phyloP scores from a whole-genome alignment of 2,329 filamentous ascomycete species.

The Paracorniculantispora psalliotae region DNA sequence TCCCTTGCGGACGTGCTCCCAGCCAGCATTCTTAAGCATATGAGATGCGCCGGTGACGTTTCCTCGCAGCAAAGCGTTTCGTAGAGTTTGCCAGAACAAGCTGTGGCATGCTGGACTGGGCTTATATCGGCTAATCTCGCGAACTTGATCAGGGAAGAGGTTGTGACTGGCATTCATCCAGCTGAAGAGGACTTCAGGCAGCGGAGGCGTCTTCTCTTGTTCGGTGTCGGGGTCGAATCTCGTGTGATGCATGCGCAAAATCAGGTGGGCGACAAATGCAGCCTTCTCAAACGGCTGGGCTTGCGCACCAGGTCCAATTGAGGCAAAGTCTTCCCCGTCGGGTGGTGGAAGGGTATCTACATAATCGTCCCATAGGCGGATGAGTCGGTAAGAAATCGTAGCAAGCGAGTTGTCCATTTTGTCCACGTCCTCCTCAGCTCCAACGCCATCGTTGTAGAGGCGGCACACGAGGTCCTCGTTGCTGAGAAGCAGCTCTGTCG shows the following conservation, averaged over 20 bases:
- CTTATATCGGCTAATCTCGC: slow-evolving; percentile 56
- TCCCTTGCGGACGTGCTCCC: slow-evolving; percentile 69
- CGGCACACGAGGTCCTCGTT: slow-evolving; percentile 67
- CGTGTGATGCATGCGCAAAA: slow-evolving; percentile 74
- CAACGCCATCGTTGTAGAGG: slow-evolving; percentile 60
- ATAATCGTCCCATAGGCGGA: slow-evolving; percentile 52
- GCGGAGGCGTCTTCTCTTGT: slow-evolving; percentile 43
- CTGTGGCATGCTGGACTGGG: slow-evolving; percentile 72
- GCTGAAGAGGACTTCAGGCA: slow-evolving; percentile 74
- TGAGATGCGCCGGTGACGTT: slow-evolving; percentile 62
- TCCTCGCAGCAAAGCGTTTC: slow-evolving; percentile 68
- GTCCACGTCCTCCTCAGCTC: slow-evolving; percentile 49
- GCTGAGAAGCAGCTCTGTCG: slow-evolving; percentile 64
- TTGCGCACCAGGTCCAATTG: slow-evolving; percentile 60
- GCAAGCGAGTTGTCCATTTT: slow-evolving; percentile 53
- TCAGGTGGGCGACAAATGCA: slow-evolving; percentile 68
- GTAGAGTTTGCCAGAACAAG: slow-evolving; percentile 83
- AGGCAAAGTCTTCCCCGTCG: slow-evolving; percentile 50
- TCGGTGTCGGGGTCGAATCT: slow-evolving; percentile 37
- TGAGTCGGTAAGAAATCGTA: slow-evolving; percentile 47
- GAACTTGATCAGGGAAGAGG: slow-evolving; percentile 62
- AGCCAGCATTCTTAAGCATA: slow-evolving; percentile 69
- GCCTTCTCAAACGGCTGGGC: slow-evolving; percentile 68
- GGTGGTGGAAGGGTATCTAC: slow-evolving; percentile 43
- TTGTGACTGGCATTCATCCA: slow-evolving; percentile 78